Base-by-base conservation (phyloP, 169 alveolate genomes). In the Eimeria zaria region DNA sequence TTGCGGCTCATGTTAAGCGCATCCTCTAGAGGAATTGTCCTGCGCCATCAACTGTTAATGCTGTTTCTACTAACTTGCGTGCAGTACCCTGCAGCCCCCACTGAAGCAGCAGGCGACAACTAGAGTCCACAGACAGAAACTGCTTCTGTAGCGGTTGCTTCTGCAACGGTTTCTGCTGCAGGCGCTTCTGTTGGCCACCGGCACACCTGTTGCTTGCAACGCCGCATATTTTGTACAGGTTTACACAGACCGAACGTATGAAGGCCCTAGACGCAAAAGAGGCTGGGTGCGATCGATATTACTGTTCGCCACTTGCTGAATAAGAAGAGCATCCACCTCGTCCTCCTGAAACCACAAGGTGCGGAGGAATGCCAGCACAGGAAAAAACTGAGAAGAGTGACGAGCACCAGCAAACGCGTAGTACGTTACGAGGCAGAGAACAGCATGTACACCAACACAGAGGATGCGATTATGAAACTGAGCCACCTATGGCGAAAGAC, bases 231-330 rank as follows among this genome's bases (percentile, higher is more conserved):
- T 30, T 51, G 74, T 33, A 60, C 53, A 30, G 30, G 20, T 27
- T 41, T 62, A 87, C 7, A 62, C 11, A 8, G 81, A 87, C 44
- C 93, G 71, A 30, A 87, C 83, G 60, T 87, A 87, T 24, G 97
- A 95, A 18, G 95, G 95, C 33, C 97, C 97, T 64, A 96, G 95
- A 30, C 94, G 81, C 41, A 96, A 39, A n/a, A 90, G 71, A 74
- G 97, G 97, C 62, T 90, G 90, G 1, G 95, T 27, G 71, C 84
- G 95, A 22, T 96, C 95, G 30, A 96, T 83, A 30, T 95, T 95
- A 53, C 95, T 95, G 71, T 58, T 48, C 46, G 97, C 96, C 88
- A 96, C 95, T 30, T 96, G 95, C 91, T 85, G 78, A 16, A 91
- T 74, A 36, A 96, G 78, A 33, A 73, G 60, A 22, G 91, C 46